Evolutionary conservation across 202 grass and related monocot species (phyloP), one percentile per base, ranked within the genome.

Genomic region (Elaeis oleifera): DNA sequence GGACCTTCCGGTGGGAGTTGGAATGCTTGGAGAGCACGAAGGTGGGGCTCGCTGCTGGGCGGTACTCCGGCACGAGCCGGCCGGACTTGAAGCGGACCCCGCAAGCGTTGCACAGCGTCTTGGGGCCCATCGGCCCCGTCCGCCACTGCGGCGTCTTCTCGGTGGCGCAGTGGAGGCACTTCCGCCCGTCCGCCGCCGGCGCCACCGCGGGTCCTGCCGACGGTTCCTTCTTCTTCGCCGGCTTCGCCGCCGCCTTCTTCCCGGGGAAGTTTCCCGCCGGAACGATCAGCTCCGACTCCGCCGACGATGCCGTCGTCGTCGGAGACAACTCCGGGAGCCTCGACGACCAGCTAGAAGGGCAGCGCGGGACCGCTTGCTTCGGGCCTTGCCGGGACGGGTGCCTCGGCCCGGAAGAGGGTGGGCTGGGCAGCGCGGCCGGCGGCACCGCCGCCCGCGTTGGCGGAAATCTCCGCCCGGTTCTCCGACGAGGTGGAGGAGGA

Each of bases 141-240:
- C 92, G 83, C 92, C 87, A 96, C 64, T 96, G 92, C 23, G 92
- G 92, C 14, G 92, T 96, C 79, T 86, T 96, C 69, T 99, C 94
- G 20, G 94, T 89, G 59, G 88, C 81, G 71, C 94, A 99, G 83
- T 99, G 94, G 8, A 99, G 75, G 77, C 94, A 99, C 60, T 74
- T 87, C 65, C 85, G 59, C 49, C 83, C 88, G 23, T 81, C 80
- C 18, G 13, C 23, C 0, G 53, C 57, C 6, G 67, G 65, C 6
- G 66, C 71, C 16, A 61, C 69, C 18, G 66, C 63, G 1, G 73
- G 63, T 19, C 18, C 48, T 27, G 73, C 54, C 23, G 63, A 3
- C 27, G 23, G 16, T 21, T 83, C 81, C 70, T 77, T 86, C 77
- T 78, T 88, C 79, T 86, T 89, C 16, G 77, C 70, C 5, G 64